phyloP scores from a whole-genome alignment of 2,329 filamentous ascomycete genomes.

The Ceratocystiopsis brevicomis region DNA sequence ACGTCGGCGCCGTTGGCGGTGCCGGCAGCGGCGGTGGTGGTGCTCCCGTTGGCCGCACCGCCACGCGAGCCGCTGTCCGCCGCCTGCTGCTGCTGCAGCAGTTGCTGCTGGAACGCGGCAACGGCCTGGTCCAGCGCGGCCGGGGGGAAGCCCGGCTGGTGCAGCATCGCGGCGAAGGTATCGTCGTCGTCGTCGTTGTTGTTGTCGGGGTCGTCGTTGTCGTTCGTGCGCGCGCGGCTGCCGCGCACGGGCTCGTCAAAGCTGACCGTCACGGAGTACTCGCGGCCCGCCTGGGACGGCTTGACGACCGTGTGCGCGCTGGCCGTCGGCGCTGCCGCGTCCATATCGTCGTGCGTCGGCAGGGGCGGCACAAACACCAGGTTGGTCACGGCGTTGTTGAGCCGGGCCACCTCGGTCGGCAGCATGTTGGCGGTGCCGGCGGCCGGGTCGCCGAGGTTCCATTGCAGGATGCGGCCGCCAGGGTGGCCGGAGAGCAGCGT shows the following conservation, averaged over 20 bases:
- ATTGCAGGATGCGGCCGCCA: conserved; percentile 59
- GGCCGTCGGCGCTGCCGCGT: neutral
- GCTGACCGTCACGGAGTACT: conserved; percentile 48
- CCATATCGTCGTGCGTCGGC: conserved; percentile 15
- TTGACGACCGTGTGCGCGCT: conserved; percentile 48
- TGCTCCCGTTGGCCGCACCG: too few relatives aligned
- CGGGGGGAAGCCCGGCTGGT: conserved; percentile 26
- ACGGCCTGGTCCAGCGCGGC: conserved; percentile 31
- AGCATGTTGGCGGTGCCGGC: conserved; percentile 18
- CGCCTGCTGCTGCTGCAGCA: neutral
- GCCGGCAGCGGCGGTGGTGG: too few relatives aligned
- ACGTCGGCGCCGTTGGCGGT: conserved; percentile 13
- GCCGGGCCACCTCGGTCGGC: conserved; percentile 45
- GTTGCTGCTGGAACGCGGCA: conserved; percentile 22
- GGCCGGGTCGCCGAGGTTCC: conserved; percentile 48
- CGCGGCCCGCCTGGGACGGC: conserved; percentile 49
- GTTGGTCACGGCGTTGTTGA: conserved; percentile 72
- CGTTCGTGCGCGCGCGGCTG: neutral
- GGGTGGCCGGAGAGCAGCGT: conserved; percentile 63
- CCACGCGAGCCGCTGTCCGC: neutral
- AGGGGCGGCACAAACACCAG: conserved; percentile 47
- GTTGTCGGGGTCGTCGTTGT: neutral
- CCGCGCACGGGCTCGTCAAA: conserved; percentile 27
- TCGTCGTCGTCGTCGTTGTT: conserved; percentile 5
- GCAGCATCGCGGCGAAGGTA: conserved; percentile 26